Percentiles rank a stretch among this genome's conserved stretches.
These are phyloP conservation scores for Infundibulicybe gibba DNA, from an alignment of 768 basidiomycete species.

Conservation along the genomic window DNA sequence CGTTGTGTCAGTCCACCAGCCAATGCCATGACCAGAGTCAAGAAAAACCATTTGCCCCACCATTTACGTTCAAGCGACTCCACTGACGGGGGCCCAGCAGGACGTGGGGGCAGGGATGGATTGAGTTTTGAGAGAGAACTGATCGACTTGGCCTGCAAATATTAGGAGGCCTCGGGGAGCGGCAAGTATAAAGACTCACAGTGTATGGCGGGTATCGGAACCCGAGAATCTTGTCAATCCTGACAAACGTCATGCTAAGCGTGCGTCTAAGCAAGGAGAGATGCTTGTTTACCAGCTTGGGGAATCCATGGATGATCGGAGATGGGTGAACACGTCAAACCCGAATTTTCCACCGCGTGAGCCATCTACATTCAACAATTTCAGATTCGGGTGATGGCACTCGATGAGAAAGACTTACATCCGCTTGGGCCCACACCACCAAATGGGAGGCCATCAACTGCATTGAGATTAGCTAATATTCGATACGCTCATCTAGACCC, in stretches of 20 bases:
- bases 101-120: slow-evolving; percentile 39
- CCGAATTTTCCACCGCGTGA: slow-evolving; percentile 68
- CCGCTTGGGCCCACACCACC: slow-evolving; percentile 36
- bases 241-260: slow-evolving; percentile 14
- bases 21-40: slow-evolving; percentile 40
- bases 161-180: no score
- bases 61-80: slow-evolving; percentile 18
- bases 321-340: slow-evolving; percentile 79
- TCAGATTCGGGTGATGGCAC: neutral
- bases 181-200: slow-evolving; percentile 13
- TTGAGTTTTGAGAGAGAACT: neutral
- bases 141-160: no score
- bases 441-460: slow-evolving; percentile 21
- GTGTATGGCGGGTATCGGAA: slow-evolving; percentile 63
- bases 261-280: slow-evolving; percentile 11
- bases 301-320: slow-evolving; percentile 56
- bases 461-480: neutral
- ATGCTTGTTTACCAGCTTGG: slow-evolving; percentile 48
- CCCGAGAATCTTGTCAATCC: slow-evolving; percentile 45
- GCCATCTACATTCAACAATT: slow-evolving; percentile 40
- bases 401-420: slow-evolving; percentile 39
- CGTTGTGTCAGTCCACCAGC: slow-evolving; percentile 40
- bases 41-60: slow-evolving; percentile 46
- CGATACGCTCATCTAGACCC: neutral
- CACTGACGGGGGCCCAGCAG: slow-evolving; percentile 32